A percentile compares a stretch with the other conserved stretches of the same genome.
These are phyloP conservation scores for Sextonia rubra DNA, from an alignment of 164 flowering plant genomes.

Conservation along the genomic window DNA sequence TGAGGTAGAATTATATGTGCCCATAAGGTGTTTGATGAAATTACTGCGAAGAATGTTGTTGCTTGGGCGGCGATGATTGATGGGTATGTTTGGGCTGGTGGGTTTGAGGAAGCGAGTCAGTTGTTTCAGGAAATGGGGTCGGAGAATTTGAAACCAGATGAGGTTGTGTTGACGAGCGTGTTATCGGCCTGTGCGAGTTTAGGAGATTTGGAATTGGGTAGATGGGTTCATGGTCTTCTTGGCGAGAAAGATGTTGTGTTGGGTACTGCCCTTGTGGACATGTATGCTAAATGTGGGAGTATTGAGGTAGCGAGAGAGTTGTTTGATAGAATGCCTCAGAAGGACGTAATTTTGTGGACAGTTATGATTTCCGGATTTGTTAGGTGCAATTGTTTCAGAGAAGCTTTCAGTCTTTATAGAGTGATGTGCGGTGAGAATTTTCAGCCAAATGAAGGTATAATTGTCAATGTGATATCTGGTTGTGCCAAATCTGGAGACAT, in stretches of 20 bases:
- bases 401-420: constrained; percentile 2
- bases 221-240: constrained; percentile 15
- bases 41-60: not conserved
- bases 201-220: constrained; percentile 9
- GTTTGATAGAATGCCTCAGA: constrained; percentile 40
- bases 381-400: not conserved
- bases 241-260: constrained; percentile 11
- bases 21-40: constrained; percentile 3
- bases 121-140: constrained; percentile 14
- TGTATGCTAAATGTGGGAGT: constrained; percentile 22
- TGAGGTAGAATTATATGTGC: constrained; percentile 29
- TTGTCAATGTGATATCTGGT: constrained; percentile 6
- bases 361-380: constrained; percentile 5
- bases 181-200: constrained; percentile 16
- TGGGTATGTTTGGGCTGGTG: constrained; percentile 9
- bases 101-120: constrained; percentile 5
- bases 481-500: constrained; percentile 2
- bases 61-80: constrained; percentile 5
- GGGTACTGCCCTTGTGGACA: constrained; percentile 18
- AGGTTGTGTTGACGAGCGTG: constrained; percentile 14
- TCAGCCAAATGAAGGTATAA: not conserved
- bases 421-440: not conserved
- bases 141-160: constrained; percentile 12
- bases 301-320: constrained; percentile 18
- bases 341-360: constrained; percentile 19